These are phyloP conservation scores for Pichia insulana DNA, from an alignment of 805 yeast species.

Conservation along the genomic window DNA sequence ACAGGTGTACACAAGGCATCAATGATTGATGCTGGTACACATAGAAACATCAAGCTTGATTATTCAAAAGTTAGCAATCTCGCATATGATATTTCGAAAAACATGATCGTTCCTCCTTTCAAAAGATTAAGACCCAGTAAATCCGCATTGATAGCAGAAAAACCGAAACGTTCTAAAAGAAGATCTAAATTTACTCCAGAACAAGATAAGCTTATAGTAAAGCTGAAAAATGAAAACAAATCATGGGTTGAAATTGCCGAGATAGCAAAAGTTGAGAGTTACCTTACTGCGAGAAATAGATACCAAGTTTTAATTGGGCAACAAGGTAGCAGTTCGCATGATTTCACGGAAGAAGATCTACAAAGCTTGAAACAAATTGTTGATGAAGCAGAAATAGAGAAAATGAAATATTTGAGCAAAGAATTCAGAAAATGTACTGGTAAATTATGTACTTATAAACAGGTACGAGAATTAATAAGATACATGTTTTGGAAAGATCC, in stretches of 20 bases:
- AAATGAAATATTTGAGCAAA: conserved; percentile 55
- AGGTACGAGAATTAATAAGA: conserved; percentile 47
- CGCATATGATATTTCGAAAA: conserved; percentile 21
- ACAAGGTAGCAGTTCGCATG: conserved; percentile 64
- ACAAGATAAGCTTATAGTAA: conserved; percentile 59
- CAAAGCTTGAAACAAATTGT: conserved; percentile 40
- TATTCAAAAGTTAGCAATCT: conserved; percentile 16
- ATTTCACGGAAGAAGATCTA: conserved; percentile 54
- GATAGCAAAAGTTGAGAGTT: conserved; percentile 52
- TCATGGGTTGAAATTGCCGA: conserved; percentile 72
- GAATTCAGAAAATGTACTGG: conserved; percentile 52
- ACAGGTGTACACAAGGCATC: background rate
- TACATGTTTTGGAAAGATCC: conserved; percentile 50
- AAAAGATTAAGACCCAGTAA: conserved; percentile 16
- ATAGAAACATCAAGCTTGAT: conserved; percentile 8
- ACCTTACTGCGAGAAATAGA: conserved; percentile 66
- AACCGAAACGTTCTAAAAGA: conserved; percentile 43
- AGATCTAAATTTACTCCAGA: conserved; percentile 61
- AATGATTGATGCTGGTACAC: conserved; percentile 3
- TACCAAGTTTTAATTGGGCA: conserved; percentile 78
- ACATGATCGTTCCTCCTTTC: conserved; percentile 24
- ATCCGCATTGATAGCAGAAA: conserved; percentile 17
- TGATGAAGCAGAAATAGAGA: conserved; percentile 64
- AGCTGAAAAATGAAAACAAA: conserved; percentile 52
- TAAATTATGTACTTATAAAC: conserved; percentile 40